phyloP scores from a whole-genome alignment of 441 rosid genomes.

The Adansonia gregorii region DNA sequence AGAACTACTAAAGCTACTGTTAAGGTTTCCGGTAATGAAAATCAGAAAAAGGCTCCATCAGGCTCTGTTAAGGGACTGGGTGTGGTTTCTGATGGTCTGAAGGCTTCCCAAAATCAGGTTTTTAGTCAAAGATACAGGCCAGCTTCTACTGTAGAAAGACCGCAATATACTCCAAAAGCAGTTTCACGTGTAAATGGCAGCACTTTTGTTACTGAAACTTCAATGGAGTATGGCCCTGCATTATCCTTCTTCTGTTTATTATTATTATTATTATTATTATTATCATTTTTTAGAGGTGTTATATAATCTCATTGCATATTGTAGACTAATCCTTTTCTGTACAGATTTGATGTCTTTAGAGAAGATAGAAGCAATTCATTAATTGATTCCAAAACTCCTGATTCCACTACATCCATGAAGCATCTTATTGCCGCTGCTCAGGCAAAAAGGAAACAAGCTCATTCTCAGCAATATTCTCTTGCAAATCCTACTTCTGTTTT shows the following conservation, averaged over 20 bases:
- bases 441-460: constrained; percentile 90
- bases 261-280: constrained; percentile 9
- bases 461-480: constrained; percentile 56
- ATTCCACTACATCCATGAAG: constrained; percentile 79
- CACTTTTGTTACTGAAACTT: constrained; percentile 43
- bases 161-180: constrained; percentile 56
- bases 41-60: constrained; percentile 55
- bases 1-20: constrained; percentile 42
- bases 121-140: constrained; percentile 53
- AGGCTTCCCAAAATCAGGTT: constrained; percentile 51
- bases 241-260: not conserved
- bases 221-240: constrained; percentile 44
- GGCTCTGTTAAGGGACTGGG: constrained; percentile 51
- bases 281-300: constrained; percentile 15
- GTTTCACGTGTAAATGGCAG: constrained; percentile 40
- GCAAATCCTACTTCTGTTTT: constrained; percentile 53
- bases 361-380: constrained; percentile 54
- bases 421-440: constrained; percentile 97
- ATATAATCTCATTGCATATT: not conserved
- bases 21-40: constrained; percentile 42
- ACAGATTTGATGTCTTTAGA: constrained; percentile 54
- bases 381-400: constrained; percentile 58
- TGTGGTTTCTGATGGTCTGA: constrained; percentile 41
- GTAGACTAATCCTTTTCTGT: constrained; percentile 25
- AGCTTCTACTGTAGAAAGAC: constrained; percentile 57